Evolutionary conservation across 2,329 filamentous ascomycete genomes (phyloP).

Genomic region (Chaetoscypha palmicola): DNA sequence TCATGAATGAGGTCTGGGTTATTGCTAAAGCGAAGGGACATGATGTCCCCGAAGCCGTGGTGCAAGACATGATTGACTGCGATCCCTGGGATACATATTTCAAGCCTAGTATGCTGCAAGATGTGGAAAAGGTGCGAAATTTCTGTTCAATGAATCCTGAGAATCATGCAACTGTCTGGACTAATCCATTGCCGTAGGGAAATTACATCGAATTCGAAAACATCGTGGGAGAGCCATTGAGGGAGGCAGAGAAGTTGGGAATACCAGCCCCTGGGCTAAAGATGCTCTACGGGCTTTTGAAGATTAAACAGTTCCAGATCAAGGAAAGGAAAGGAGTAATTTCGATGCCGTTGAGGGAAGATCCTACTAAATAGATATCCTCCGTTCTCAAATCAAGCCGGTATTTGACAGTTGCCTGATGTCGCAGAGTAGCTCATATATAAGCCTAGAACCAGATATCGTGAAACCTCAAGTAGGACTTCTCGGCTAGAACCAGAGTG

Average conservation of each 20-base stretch:
- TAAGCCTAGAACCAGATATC: too few relatives aligned
- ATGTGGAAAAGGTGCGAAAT: slow-evolving; percentile 42
- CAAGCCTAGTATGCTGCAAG: slow-evolving; percentile 40
- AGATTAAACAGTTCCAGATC: slow-evolving; percentile 40
- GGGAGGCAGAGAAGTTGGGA: slow-evolving; percentile 41
- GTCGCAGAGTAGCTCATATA: too few relatives aligned
- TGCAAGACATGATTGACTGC: slow-evolving; percentile 35
- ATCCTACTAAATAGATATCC: too few relatives aligned
- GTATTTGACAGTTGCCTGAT: too few relatives aligned
- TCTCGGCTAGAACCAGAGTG: too few relatives aligned
- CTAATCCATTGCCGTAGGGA: too few relatives aligned
- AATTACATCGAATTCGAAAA: slow-evolving; percentile 51
- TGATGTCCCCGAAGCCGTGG: slow-evolving; percentile 19
- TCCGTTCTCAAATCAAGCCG: too few relatives aligned
- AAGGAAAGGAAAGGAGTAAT: slow-evolving; percentile 37
- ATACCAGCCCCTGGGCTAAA: slow-evolving; percentile 45
- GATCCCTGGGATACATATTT: slow-evolving; percentile 42
- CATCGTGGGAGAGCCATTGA: slow-evolving; percentile 46
- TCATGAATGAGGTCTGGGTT: slow-evolving; percentile 26
- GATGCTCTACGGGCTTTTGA: slow-evolving; percentile 46
- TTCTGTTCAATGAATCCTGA: too few relatives aligned
- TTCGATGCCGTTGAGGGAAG: slow-evolving; percentile 5
- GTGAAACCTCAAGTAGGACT: too few relatives aligned
- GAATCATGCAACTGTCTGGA: too few relatives aligned
- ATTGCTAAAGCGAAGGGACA: slow-evolving; percentile 23